Base-by-base conservation (phyloP, 2,329 filamentous ascomycete genomes). In the Verticillium nonalfalfae region DNA sequence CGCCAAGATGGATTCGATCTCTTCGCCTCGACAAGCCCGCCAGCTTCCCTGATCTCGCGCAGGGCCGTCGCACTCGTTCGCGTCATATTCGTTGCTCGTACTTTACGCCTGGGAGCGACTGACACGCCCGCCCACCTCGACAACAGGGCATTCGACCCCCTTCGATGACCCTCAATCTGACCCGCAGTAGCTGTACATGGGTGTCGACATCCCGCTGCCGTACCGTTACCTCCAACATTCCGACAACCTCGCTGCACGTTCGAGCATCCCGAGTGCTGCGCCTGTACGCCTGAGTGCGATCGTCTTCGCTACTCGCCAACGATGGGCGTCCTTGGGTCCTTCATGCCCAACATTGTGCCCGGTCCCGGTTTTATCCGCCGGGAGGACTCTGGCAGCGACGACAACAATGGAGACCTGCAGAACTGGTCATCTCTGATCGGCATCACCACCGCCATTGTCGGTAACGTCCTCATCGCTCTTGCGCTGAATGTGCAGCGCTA, bases 401-500 rank as follows among this genome's bases (percentile, higher is more conserved):
- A 75, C 36, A 79, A 78, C 56, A 36, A 36, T 13, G 78, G 82
- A 59, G 78, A 81, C 9, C 74, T 88, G 31, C 81, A 85, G 66
- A 80, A 88, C 73, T 98, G 94, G 93, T 96, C 93, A 56, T 96
- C 93, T 33, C 80, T 98, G 60, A 98, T 99, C 71, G 95, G 95
- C 68, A 97, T 99, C 70, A 77, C 94, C 60, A 96, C 93, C 2
- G 93, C 95, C 58, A 96, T 99, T 70, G 84, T 90, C 59, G 95
- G 95, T 61, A 99, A 99, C 70, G 80, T 97, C 38, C 83, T 99
- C 59, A 98, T 99, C 67, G 96, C 94, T 1, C 87, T 99, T 65
- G 95, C 95, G 13, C 85, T 99, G 64, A 99, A 99, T 72, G 94
- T 96, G 58, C 95, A 99, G 76, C 87, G 95, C 66, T 98, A 98